phyloP scores from a whole-genome alignment of 2,329 filamentous ascomycete genomes.

The Amesomyces nigricolor region DNA sequence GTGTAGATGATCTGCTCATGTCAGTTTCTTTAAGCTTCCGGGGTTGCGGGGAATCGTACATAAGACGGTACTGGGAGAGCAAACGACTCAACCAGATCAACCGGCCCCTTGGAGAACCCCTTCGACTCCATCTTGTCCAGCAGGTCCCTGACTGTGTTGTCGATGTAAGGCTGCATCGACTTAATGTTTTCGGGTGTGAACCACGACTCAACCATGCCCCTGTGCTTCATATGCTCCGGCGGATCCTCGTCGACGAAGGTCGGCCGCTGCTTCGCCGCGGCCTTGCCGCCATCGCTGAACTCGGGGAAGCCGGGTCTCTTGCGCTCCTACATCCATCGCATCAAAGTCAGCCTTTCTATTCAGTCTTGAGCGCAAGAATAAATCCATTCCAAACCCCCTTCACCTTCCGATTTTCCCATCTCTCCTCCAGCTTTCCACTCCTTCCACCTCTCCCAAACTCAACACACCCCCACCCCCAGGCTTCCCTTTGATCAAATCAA shows the following conservation, averaged over 20 bases:
- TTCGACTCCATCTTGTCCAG: constrained; percentile 36
- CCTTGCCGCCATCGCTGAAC: constrained; percentile 41
- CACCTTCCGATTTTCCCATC: too few species aligned
- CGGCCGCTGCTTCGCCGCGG: constrained; percentile 42
- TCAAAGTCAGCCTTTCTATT: too few species aligned
- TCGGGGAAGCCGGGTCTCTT: constrained; percentile 42
- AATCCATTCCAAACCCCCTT: too few species aligned
- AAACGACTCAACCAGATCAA: constrained; percentile 44
- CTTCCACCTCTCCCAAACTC: too few species aligned
- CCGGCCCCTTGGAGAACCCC: constrained; percentile 33
- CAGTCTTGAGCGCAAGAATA: neutral
- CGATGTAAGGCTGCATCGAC: constrained; percentile 40
- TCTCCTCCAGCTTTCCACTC: too few species aligned
- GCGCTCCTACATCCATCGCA: constrained; percentile 30
- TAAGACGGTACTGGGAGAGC: constrained; percentile 44
- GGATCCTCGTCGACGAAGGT: constrained; percentile 49
- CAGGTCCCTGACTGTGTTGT: constrained; percentile 40
- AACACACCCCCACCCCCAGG: too few species aligned
- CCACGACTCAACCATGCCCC: constrained; percentile 41
- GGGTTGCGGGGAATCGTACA: constrained; percentile 25
- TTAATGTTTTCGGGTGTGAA: constrained; percentile 38
- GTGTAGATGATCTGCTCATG: constrained; percentile 41
- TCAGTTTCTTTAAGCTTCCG: neutral
- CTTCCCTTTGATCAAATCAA: too few species aligned
- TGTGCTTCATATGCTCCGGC: constrained; percentile 43